Conservation (phyloP, 192 early-diverging fungal species). For the Chytriomyces confervae region DNA sequence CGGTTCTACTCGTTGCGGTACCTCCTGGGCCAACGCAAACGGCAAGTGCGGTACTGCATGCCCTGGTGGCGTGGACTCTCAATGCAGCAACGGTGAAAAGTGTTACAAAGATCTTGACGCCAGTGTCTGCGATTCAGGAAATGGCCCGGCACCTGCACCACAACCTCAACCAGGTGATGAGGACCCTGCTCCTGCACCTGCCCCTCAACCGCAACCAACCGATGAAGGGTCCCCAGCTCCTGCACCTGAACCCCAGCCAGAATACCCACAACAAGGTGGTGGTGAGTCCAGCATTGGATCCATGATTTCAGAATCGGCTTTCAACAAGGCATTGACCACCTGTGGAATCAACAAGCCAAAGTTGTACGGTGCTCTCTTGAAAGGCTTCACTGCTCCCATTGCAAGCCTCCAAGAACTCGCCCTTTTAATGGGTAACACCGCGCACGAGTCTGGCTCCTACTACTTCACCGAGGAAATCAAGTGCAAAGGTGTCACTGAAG, state of each 20-base stretch:
- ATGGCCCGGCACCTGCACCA: constrained; percentile 1
- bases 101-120: constrained; percentile 1
- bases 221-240: constrained; percentile 4
- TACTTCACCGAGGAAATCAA: constrained; percentile 10
- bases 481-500: constrained; percentile 5
- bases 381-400: background rate
- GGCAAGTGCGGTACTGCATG: constrained; percentile 1
- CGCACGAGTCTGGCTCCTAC: constrained; percentile 16
- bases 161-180: background rate
- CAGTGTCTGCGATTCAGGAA: background rate
- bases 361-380: background rate
- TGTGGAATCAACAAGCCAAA: constrained; percentile 24
- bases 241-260: constrained; percentile 14
- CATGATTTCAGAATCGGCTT: constrained; percentile 7
- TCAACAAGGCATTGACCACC: constrained; percentile 18
- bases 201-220: background rate
- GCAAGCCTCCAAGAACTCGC: constrained; percentile 20
- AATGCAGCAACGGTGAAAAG: constrained; percentile 1
- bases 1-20: background rate
- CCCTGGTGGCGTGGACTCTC: background rate
- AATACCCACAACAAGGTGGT: background rate
- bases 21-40: constrained; percentile 6
- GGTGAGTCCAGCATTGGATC: background rate
- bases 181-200: constrained; percentile 1
- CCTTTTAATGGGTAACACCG: constrained; percentile 26